Conservation (phyloP, 176 grass and related monocot species). For the Thinopyrum elongatum region DNA sequence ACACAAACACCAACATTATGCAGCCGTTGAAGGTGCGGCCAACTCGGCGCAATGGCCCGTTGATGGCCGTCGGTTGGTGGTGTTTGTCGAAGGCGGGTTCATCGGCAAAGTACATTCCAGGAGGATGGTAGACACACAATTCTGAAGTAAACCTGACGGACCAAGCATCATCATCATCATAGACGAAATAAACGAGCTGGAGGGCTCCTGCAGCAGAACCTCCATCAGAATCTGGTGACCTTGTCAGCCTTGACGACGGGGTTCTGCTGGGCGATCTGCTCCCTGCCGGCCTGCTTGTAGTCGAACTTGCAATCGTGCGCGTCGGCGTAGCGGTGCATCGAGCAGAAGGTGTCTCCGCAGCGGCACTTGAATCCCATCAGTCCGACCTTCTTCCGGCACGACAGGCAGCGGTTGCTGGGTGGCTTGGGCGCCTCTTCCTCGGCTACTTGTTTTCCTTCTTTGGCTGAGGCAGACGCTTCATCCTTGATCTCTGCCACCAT, state of each 20-base stretch:
- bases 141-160: slow-evolving; percentile 26
- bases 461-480: neutral
- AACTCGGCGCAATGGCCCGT: neutral
- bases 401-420: slow-evolving; percentile 45
- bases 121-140: slow-evolving; percentile 3
- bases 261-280: slow-evolving; percentile 53
- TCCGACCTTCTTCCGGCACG: slow-evolving; percentile 58
- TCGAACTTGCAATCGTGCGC: slow-evolving; percentile 55
- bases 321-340: slow-evolving; percentile 52
- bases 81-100: slow-evolving; percentile 5
- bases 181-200: neutral
- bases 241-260: slow-evolving; percentile 59
- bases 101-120: slow-evolving; percentile 20
- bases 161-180: neutral
- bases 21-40: neutral
- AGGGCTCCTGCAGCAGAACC: neutral
- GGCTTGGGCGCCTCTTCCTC: slow-evolving; percentile 18
- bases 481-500: neutral
- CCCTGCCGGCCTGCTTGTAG: slow-evolving; percentile 45
- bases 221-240: slow-evolving; percentile 50
- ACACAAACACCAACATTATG: slow-evolving; percentile 20
- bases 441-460: neutral
- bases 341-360: slow-evolving; percentile 62
- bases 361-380: slow-evolving; percentile 63
- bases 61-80: neutral